Percentiles rank a stretch among this genome's conserved stretches.
Evolutionary conservation across 345 rosid genomes (phyloP).

Genomic region (Anastatica hierochuntica): DNA sequence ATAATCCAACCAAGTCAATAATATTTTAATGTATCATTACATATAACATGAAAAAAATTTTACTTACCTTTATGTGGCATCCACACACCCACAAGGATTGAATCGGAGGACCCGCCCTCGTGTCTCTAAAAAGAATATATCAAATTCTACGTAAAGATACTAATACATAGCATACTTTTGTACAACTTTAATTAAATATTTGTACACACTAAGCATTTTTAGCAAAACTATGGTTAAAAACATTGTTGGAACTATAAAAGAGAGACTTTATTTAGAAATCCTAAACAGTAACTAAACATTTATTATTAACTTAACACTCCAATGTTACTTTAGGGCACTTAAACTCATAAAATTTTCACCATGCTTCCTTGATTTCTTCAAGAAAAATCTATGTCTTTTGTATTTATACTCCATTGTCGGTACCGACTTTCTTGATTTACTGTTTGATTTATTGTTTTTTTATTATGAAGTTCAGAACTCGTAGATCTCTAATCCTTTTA

Average conservation of each 20-base stretch:
- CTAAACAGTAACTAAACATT: slow-evolving; percentile 8
- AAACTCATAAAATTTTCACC: slow-evolving; percentile 21
- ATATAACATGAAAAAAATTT: too few species aligned
- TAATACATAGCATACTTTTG: too few species aligned
- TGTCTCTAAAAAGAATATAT: too few species aligned
- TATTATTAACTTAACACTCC: slow-evolving; percentile 4
- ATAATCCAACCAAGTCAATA: too few species aligned
- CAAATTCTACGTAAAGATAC: too few species aligned
- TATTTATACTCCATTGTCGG: slow-evolving; percentile 16
- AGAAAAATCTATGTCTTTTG: slow-evolving; percentile 6
- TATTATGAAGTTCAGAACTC: too few species aligned
- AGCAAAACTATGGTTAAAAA: slow-evolving; percentile 14
- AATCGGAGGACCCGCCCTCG: slow-evolving; percentile 19
- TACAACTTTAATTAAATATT: too few species aligned
- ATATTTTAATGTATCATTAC: too few species aligned
- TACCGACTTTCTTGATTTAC: slow-evolving; percentile 16
- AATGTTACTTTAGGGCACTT: slow-evolving; percentile 26
- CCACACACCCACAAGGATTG: slow-evolving; percentile 15
- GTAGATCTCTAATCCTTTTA: too few species aligned
- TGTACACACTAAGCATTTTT: slow-evolving; percentile 7
- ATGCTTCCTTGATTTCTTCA: slow-evolving; percentile 17
- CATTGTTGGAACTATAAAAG: slow-evolving; percentile 13
- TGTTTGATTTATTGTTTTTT: too few species aligned
- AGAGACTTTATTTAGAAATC: slow-evolving; percentile 19
- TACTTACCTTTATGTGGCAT: too few species aligned